Conservation (phyloP, 208 protist species). For the Trypanosoma grayi region DNA sequence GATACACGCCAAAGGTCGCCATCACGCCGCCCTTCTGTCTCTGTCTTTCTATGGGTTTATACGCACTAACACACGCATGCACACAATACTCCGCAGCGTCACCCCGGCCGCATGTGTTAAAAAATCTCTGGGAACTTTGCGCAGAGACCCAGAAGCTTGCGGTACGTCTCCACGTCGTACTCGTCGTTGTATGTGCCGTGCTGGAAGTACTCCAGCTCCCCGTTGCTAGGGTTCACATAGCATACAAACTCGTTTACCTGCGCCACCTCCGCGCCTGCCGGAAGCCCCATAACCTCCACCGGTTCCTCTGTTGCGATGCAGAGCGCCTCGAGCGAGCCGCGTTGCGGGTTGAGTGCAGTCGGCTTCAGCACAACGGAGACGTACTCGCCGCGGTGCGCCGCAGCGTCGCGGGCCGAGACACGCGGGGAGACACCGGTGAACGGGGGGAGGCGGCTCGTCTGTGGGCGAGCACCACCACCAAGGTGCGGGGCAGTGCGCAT, state of each 20-base stretch:
- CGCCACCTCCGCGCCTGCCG: slow-evolving; percentile 69
- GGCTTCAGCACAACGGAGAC: slow-evolving; percentile 83
- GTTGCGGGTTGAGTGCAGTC: slow-evolving; percentile 28
- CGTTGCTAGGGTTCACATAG: slow-evolving; percentile 81
- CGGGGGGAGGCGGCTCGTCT: slow-evolving; percentile 52
- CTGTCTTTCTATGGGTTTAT: not conserved
- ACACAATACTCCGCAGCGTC: too few species aligned
- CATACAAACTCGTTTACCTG: slow-evolving; percentile 90
- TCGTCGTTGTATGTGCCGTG: slow-evolving; percentile 89
- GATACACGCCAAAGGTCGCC: too few species aligned
- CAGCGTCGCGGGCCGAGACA: slow-evolving; percentile 61
- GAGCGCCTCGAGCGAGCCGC: slow-evolving; percentile 62
- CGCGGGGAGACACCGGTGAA: slow-evolving; percentile 86
- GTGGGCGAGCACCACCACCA: slow-evolving; percentile 13
- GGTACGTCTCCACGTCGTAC: slow-evolving; percentile 89
- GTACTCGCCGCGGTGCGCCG: slow-evolving; percentile 77
- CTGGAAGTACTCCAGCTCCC: slow-evolving; percentile 75
- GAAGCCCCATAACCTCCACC: slow-evolving; percentile 64
- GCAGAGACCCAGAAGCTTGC: slow-evolving; percentile 67
- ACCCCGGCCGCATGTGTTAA: too few species aligned
- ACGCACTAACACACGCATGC: too few species aligned
- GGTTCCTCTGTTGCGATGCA: slow-evolving; percentile 66
- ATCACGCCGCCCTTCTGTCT: too few species aligned
- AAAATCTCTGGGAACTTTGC: slow-evolving; percentile 85
- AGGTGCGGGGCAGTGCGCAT: slow-evolving; percentile 13